Evolutionary conservation across 495 filamentous ascomycete species (phyloP).

Genomic region (Apiosordaria backusii): DNA sequence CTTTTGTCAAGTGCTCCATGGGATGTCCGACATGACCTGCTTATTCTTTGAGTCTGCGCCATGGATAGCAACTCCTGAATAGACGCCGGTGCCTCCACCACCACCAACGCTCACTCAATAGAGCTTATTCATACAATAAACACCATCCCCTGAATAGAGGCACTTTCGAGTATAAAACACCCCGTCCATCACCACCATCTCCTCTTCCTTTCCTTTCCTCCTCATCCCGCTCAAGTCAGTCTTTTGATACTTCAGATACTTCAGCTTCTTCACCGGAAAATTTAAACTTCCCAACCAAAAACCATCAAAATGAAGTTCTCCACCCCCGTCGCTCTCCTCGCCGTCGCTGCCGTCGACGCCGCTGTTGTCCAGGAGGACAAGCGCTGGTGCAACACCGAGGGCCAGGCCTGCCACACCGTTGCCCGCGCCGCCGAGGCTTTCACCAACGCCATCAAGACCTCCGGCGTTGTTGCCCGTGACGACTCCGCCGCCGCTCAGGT

Average conservation of each 20-base stretch:
- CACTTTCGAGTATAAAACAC: slow-evolving; percentile 18
- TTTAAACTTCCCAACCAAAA: background rate
- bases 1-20: background rate
- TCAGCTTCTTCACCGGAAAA: slow-evolving; percentile 1
- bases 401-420: slow-evolving; percentile 39
- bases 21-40: background rate
- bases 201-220: background rate
- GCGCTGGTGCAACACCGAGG: slow-evolving; percentile 30
- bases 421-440: slow-evolving; percentile 38
- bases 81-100: background rate
- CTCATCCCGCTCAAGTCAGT: slow-evolving; percentile 14
- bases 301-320: slow-evolving; percentile 39
- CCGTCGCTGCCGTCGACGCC: slow-evolving; percentile 26
- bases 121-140: slow-evolving; percentile 18
- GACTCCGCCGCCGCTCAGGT: slow-evolving; percentile 17
- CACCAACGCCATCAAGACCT: slow-evolving; percentile 25
- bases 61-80: background rate
- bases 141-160: slow-evolving; percentile 21
- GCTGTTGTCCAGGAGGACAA: slow-evolving; percentile 25
- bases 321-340: slow-evolving; percentile 32
- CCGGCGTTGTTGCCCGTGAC: slow-evolving; percentile 21
- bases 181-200: slow-evolving; percentile 2
- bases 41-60: background rate
- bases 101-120: background rate
- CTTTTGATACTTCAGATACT: slow-evolving; percentile 10